These are phyloP conservation scores for Cucurbita maxima DNA, from an alignment of 306 rosid genomes.

Conservation along the genomic window DNA sequence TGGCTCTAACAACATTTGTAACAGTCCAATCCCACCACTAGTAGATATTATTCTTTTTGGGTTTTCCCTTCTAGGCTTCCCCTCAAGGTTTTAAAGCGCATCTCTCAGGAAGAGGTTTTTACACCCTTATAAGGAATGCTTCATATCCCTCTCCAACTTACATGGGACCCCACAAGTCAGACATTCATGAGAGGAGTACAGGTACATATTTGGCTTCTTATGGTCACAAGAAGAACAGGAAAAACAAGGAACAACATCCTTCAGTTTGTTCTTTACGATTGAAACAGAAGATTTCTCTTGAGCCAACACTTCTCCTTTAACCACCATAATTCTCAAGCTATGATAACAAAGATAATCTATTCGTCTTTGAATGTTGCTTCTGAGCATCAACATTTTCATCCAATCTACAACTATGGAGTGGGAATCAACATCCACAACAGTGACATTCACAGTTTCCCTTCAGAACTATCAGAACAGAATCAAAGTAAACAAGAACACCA, in stretches of 20 bases:
- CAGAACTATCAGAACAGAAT: not conserved
- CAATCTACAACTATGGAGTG: not conserved
- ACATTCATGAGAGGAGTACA: not conserved
- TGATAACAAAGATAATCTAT: not conserved
- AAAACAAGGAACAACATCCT: not conserved
- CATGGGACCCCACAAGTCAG: no score
- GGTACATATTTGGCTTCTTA: not conserved
- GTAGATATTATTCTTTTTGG: no score
- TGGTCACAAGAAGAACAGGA: not conserved
- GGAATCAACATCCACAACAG: not conserved
- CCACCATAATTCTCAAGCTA: not conserved
- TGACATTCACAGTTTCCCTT: not conserved
- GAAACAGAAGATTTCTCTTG: not conserved
- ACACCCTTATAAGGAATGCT: no score
- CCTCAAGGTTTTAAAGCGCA: no score
- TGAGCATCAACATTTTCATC: not conserved
- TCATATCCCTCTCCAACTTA: no score
- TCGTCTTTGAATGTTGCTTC: not conserved
- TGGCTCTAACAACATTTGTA: no score
- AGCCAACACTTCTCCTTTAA: not conserved
- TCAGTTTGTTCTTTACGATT: not conserved
- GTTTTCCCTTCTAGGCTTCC: no score
- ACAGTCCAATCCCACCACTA: no score
- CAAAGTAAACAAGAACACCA: not conserved
- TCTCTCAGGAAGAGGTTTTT: no score